Percentiles rank a stretch among this genome's conserved stretches.
Evolutionary conservation across 23 red algal genomes (phyloP).

Genomic region (Chondrus crispus): DNA sequence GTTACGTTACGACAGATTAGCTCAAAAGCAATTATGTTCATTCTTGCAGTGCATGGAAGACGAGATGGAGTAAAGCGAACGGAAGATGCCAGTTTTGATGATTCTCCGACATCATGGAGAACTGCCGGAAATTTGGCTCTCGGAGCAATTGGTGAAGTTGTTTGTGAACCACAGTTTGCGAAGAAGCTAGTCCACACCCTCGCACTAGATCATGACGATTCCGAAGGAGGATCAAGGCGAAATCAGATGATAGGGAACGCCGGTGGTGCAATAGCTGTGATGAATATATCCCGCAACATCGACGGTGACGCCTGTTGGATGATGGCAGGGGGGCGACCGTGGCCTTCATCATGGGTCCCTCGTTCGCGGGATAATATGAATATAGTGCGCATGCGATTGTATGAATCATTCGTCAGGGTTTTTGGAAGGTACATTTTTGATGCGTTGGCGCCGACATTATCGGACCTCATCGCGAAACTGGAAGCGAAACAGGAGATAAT

Average conservation of each 20-base stretch:
- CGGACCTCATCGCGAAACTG: constrained; percentile 36
- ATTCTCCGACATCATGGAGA: background rate
- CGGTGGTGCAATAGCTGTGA: constrained; percentile 5
- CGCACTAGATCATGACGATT: constrained; percentile 69
- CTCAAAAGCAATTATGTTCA: constrained; percentile 39
- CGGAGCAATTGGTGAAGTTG: constrained; percentile 16
- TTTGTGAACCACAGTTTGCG: constrained; percentile 42
- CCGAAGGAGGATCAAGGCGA: background rate
- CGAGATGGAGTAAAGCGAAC: background rate
- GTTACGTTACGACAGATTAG: constrained; percentile 67
- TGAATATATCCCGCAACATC: constrained; percentile 38
- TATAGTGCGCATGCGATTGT: constrained; percentile 57
- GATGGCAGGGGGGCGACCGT: constrained; percentile 49
- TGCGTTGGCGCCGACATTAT: constrained; percentile 16
- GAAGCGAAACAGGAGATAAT: constrained; percentile 45
- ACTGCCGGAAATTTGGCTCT: background rate
- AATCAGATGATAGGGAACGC: background rate
- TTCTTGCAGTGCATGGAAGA: constrained; percentile 56
- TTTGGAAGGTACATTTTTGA: constrained; percentile 53
- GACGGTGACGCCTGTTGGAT: constrained; percentile 80
- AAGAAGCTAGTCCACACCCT: constrained; percentile 64
- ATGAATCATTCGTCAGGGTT: constrained; percentile 42
- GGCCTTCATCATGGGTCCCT: constrained; percentile 76
- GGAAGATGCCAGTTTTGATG: background rate
- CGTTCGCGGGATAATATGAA: constrained; percentile 62